A percentile compares a stretch with the other conserved stretches of the same genome.
Evolutionary conservation across 768 basidiomycete genomes (phyloP).

Genomic region (Hirschioporus abietinus): DNA sequence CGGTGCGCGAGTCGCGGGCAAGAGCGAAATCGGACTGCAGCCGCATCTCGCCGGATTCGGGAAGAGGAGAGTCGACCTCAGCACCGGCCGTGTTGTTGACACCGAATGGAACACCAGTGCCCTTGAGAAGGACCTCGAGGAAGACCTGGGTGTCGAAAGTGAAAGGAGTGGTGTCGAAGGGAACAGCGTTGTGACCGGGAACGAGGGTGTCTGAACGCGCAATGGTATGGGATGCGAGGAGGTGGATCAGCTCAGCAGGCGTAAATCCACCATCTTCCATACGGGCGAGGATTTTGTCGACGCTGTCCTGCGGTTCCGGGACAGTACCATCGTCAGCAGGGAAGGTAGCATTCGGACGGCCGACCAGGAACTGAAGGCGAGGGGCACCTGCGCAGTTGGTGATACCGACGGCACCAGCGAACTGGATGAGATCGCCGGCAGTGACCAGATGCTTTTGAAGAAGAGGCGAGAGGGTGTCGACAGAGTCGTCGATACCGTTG

Average conservation of each 20-base stretch:
- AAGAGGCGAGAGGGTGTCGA: constrained; percentile 18
- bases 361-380: constrained; percentile 13
- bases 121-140: constrained; percentile 22
- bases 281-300: constrained; percentile 19
- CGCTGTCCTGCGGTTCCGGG: constrained; percentile 19
- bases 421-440: constrained; percentile 19
- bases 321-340: constrained; percentile 15
- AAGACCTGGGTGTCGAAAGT: constrained; percentile 19
- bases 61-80: constrained; percentile 34
- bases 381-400: constrained; percentile 22
- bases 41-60: constrained; percentile 32
- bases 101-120: constrained; percentile 20
- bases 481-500: constrained; percentile 21
- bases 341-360: constrained; percentile 15
- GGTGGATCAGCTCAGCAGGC: constrained; percentile 19
- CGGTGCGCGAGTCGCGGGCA: constrained; percentile 35
- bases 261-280: constrained; percentile 19
- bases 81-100: constrained; percentile 29
- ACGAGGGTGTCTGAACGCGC: constrained; percentile 22
- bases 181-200: constrained; percentile 14
- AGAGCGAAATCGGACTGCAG: constrained; percentile 36
- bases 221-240: constrained; percentile 22
- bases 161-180: constrained; percentile 21
- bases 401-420: constrained; percentile 17
- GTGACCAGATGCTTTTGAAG: constrained; percentile 15